Evolutionary conservation across 2,329 filamentous ascomycete genomes (phyloP).

Genomic region (Daldinia sp.): DNA sequence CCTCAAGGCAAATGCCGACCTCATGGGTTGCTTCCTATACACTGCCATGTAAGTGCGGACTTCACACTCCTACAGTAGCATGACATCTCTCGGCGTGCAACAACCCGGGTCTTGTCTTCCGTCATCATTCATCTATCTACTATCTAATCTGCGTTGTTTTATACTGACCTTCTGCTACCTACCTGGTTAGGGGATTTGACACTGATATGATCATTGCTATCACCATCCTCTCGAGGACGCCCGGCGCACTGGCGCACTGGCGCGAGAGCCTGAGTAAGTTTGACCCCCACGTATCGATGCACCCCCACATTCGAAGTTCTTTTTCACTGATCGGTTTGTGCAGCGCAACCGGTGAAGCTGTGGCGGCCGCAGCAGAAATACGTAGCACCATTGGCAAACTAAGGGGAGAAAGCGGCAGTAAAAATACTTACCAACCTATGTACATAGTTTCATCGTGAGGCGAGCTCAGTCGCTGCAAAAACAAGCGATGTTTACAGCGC

Average conservation of each 20-base stretch:
- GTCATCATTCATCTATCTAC: background rate
- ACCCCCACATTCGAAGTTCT: conserved; percentile 17
- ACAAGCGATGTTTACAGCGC: background rate
- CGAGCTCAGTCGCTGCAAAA: background rate
- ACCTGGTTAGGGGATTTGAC: conserved; percentile 47
- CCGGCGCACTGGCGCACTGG: conserved; percentile 51
- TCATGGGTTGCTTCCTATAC: conserved; percentile 59
- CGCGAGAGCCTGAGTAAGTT: conserved; percentile 49
- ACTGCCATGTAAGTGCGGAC: conserved; percentile 51
- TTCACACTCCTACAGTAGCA: background rate
- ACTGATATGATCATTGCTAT: conserved; percentile 50
- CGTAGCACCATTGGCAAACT: conserved; percentile 42
- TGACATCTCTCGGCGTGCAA: conserved; percentile 6
- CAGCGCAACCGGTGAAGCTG: conserved; percentile 48
- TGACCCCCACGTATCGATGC: conserved; percentile 6
- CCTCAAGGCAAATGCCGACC: conserved; percentile 59
- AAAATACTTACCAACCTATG: background rate
- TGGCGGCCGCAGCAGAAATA: conserved; percentile 52
- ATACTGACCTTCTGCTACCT: conserved; percentile 12
- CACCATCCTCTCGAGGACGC: conserved; percentile 45
- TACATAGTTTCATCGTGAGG: conserved; percentile 15
- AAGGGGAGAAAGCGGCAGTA: background rate
- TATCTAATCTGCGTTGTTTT: background rate
- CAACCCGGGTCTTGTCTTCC: conserved; percentile 7
- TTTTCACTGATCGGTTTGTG: conserved; percentile 21